Evolutionary conservation across 2,329 filamentous ascomycete genomes (phyloP), one percentile per base, ranked within the genome.

Genomic region (Cladosporium cucumerinum): DNA sequence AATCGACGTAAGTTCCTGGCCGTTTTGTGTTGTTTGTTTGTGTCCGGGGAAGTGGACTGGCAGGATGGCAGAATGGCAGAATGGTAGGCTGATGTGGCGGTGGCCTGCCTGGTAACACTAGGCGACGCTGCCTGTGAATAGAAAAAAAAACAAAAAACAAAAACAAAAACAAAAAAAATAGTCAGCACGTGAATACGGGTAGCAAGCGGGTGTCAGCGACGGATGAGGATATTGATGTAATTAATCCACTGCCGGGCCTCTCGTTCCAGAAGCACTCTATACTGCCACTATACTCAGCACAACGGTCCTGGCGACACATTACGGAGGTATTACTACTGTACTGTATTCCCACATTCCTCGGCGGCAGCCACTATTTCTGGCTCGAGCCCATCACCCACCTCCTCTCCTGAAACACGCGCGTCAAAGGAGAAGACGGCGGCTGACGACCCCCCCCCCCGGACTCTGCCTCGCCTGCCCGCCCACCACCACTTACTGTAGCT

Each of bases 181-280:
- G n/a, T 8, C 26, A 57, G 52, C 30, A 57, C 52, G 32, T 57
- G 52, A 39, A 36, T 10, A 57, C 21, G 2, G 12, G 16, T 16
- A 26, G 54, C 1, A 26, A 26, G 54, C 1, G 18, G 54, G n/a
- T 46, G 39, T 11, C 21, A 46, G 39, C 21, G n/a, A 46, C 7
- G 32, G 32, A 34, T 12, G 32, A 39, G 3, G 34, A 46, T 18
- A n/a, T 46, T 11, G 18, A 10, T 21, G 39, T 12, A 46, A 39
- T 39, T 7, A 39, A 46, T 46, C n/a, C 25, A 39, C 32, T 23
- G 32, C 8, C 28, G 39, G 32, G 10, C 8, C 28, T 23, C 18
- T 57, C 54, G 54, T 57, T 57, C 54, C 32, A 57, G 54, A 57
- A 57, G 18, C 30, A 57, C 23, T n/a, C 23, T 28, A 52, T 46